phyloP scores from a whole-genome alignment of 75 land plant genomes.

The Pinus taeda region DNA sequence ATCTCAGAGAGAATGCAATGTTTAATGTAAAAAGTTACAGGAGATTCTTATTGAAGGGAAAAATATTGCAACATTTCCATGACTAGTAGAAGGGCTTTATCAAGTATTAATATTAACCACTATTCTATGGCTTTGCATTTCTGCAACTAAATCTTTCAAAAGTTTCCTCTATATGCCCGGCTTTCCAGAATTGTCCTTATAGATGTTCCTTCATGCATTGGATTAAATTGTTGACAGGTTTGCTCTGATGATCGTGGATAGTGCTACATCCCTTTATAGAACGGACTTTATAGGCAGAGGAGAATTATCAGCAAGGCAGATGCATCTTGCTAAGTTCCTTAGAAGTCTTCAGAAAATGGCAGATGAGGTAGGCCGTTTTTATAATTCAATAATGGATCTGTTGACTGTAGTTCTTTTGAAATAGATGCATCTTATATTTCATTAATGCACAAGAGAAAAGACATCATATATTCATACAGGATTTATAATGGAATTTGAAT shows the following conservation, averaged over 20 bases:
- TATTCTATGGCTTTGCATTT: neutral
- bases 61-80: neutral
- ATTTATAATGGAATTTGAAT: neutral
- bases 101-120: neutral
- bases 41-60: neutral
- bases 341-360: constrained; percentile 95
- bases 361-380: constrained; percentile 57
- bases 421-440: no score
- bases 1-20: neutral
- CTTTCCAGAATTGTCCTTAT: no score
- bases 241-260: constrained; percentile 93
- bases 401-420: neutral
- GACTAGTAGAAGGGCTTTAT: neutral
- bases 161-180: no score
- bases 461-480: no score
- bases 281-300: constrained; percentile 96
- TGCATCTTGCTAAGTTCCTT: constrained; percentile 94
- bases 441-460: no score
- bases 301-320: constrained; percentile 92
- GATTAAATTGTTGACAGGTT: constrained; percentile 44
- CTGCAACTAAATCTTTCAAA: no score
- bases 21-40: neutral
- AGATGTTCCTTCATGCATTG: no score
- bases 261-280: constrained; percentile 93
- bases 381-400: neutral